Evolutionary conservation across 225 moss, liverwort and hornwort genomes (phyloP), one percentile per base, ranked within the genome.

Genomic region (Straminergon stramineum): DNA sequence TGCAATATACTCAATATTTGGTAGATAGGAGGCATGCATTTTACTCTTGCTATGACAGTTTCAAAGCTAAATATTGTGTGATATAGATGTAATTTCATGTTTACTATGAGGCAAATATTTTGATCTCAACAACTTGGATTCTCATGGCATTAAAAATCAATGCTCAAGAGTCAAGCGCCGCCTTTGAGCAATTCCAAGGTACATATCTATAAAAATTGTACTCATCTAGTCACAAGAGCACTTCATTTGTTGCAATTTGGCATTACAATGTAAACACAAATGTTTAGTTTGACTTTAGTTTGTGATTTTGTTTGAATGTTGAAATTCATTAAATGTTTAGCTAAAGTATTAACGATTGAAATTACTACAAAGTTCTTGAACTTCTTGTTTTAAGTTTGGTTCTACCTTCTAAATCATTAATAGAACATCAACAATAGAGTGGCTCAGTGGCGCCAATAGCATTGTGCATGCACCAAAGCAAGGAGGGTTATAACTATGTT

Each of bases 171-270:
- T 75, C 19, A 32, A 31, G 51, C 13, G 7, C 32, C 2, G 2
- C 51, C 7, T 75, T 75, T 51, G 20, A 51, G 52, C 20, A 76
- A 48, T 52, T 3, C 5, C 20, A 52, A 52, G 13, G 75, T 52
- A 52, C 32, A 20, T 32, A 32, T 32, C 5, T 75, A 2, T 32
- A 5, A 13, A 75, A 51, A 51, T 75, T 51, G 31, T 52, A 32
- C 32, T 52, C 75, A 51, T 75, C 1, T 32, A 6, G 32, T 32
- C 1, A 32, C 0, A 24, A 10, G 6, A 55, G 10, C 1, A 0
- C 22, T 15, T 53, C 9, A 37, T 55, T 78, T 78, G 34, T 22
- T 53, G 52, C 18, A 77, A 53, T 53, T 53, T 77, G 51, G 22
- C 22, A 22, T 22, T 14, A 77, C 21, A 34, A 77, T 53, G 14